phyloP scores from a whole-genome alignment of 1,139 yeast genomes.

The Taphrina populina region DNA sequence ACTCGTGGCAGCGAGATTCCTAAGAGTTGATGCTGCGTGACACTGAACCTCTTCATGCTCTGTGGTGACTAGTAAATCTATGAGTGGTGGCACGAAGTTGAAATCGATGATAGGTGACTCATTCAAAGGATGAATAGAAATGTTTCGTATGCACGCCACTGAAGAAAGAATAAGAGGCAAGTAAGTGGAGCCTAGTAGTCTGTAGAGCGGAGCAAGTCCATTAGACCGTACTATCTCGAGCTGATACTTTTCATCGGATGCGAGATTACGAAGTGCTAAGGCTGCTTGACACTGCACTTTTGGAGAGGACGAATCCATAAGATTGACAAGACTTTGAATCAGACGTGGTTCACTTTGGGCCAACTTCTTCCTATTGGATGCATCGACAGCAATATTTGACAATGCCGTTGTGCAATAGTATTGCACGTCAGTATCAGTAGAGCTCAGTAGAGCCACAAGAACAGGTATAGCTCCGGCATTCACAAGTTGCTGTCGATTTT shows the following conservation, averaged over 20 bases:
- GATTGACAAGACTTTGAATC: slow-evolving; percentile 77
- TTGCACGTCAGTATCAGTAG: slow-evolving; percentile 93
- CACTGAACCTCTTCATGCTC: slow-evolving; percentile 96
- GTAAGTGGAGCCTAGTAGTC: slow-evolving; percentile 81
- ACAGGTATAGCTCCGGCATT: slow-evolving; percentile 99
- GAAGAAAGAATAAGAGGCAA: slow-evolving; percentile 93
- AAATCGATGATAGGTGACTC: slow-evolving; percentile 95
- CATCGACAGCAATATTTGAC: slow-evolving; percentile 96
- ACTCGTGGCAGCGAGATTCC: slow-evolving; percentile 93
- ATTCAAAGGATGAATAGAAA: slow-evolving; percentile 92
- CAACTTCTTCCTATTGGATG: slow-evolving; percentile 78
- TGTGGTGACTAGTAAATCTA: slow-evolving; percentile 73
- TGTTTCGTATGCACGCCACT: slow-evolving; percentile 95
- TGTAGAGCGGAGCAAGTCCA: slow-evolving; percentile 88
- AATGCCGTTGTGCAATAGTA: slow-evolving; percentile 97
- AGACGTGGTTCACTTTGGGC: slow-evolving; percentile 93
- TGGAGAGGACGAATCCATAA: slow-evolving; percentile 85
- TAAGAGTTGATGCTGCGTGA: slow-evolving; percentile 91
- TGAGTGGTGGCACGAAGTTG: slow-evolving; percentile 88
- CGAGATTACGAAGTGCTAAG: slow-evolving; percentile 87
- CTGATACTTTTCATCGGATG: slow-evolving; percentile 86
- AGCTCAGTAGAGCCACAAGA: slow-evolving; percentile 79
- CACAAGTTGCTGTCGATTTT: slow-evolving; percentile 92
- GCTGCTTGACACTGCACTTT: slow-evolving; percentile 99
- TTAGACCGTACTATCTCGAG: slow-evolving; percentile 93